These are phyloP conservation scores for Acarospora socialis DNA, from an alignment of 2,329 filamentous ascomycete genomes.

Conservation along the genomic window DNA sequence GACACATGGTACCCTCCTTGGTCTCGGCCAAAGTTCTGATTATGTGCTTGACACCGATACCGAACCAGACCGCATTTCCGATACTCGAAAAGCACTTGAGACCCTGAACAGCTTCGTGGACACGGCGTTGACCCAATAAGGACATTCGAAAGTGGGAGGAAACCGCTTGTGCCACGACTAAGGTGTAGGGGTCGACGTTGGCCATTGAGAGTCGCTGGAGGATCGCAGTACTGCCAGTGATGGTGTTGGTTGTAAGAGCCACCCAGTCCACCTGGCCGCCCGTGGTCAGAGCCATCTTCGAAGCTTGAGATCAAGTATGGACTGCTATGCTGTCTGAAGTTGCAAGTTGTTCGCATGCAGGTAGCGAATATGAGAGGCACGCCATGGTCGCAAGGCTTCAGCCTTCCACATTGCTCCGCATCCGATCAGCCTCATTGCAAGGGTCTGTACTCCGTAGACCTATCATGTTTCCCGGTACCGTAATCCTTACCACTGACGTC, in stretches of 20 bases:
- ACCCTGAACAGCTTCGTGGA: conserved; percentile 4
- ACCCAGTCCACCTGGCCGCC: conserved; percentile 15
- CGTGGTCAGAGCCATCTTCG: too few species aligned
- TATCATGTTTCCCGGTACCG: too few species aligned
- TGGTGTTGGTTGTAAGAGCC: conserved; percentile 6
- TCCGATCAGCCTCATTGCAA: too few species aligned
- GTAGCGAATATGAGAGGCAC: too few species aligned
- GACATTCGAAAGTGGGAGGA: conserved; percentile 9
- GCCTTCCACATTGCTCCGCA: too few species aligned
- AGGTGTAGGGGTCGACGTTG: conserved; percentile 12
- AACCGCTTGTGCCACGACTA: conserved; percentile 10
- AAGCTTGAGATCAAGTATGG: too few species aligned
- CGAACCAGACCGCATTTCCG: conserved; percentile 14
- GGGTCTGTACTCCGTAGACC: too few species aligned
- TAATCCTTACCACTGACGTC: too few species aligned
- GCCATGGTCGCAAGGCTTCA: too few species aligned
- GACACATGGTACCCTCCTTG: conserved; percentile 11
- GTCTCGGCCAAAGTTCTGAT: conserved; percentile 12
- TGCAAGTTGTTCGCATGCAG: too few species aligned
- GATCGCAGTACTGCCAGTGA: conserved; percentile 10
- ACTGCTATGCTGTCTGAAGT: too few species aligned
- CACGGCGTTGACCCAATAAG: conserved; percentile 5
- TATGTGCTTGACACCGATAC: conserved; percentile 15
- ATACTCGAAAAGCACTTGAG: conserved; percentile 11
- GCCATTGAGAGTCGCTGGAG: conserved; percentile 12